A percentile compares a stretch with the other conserved stretches of the same genome.
Conservation (phyloP, 345 rosid genomes). For the Euphorbia pulcherrima region DNA sequence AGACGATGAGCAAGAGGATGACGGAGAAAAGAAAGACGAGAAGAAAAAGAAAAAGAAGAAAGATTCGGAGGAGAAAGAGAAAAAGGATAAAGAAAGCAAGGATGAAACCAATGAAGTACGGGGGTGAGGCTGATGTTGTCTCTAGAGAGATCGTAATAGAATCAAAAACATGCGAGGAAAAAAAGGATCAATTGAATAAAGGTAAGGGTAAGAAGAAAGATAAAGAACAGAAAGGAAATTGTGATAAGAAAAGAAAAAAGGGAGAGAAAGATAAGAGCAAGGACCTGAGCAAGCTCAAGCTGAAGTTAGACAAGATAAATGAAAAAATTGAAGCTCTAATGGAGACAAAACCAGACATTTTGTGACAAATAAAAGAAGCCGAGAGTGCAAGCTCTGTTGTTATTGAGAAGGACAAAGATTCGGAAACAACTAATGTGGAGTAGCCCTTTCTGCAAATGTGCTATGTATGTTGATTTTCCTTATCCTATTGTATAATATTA, state of each 20-base stretch:
- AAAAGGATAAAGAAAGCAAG: neutral
- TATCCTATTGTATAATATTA: neutral
- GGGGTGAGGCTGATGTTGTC: slow-evolving; percentile 20
- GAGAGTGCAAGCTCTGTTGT: slow-evolving; percentile 26
- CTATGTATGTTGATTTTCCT: neutral
- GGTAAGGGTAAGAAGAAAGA: slow-evolving; percentile 28
- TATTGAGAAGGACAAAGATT: slow-evolving; percentile 19
- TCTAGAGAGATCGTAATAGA: slow-evolving; percentile 29
- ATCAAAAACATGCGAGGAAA: slow-evolving; percentile 20
- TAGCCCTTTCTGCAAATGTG: neutral
- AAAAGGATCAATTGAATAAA: slow-evolving; percentile 21
- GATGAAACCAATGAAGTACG: slow-evolving; percentile 2
- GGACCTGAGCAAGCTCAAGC: slow-evolving; percentile 44
- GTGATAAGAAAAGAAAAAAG: slow-evolving; percentile 46
- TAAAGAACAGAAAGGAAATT: slow-evolving; percentile 27
- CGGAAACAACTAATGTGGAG: slow-evolving; percentile 2
- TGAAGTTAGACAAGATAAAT: slow-evolving; percentile 54
- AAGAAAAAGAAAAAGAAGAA: slow-evolving; percentile 4
- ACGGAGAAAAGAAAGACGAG: slow-evolving; percentile 8
- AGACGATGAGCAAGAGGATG: neutral
- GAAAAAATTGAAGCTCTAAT: slow-evolving; percentile 46
- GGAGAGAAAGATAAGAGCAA: slow-evolving; percentile 42
- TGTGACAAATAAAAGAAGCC: slow-evolving; percentile 59
- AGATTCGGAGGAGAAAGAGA: too few species aligned
- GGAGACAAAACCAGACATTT: slow-evolving; percentile 43